These are phyloP conservation scores for Silene noctiflora DNA, from an alignment of 179 eudicot genomes.

Conservation along the genomic window DNA sequence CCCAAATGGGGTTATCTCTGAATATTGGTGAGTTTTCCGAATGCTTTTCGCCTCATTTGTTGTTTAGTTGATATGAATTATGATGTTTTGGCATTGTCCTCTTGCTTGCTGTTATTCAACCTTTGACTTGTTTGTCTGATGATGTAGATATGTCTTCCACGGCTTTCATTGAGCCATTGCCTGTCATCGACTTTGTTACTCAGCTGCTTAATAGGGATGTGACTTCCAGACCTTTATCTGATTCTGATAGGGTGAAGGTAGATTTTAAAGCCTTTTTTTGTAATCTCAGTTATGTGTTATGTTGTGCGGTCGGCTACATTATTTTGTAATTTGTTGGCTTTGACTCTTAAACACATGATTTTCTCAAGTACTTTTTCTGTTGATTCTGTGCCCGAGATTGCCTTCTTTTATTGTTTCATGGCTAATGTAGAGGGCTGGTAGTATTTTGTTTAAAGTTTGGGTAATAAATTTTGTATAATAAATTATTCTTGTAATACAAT, in stretches of 20 bases:
- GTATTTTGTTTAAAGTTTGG: not conserved
- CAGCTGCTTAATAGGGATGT: slow-evolving; percentile 68
- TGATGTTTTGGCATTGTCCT: not conserved
- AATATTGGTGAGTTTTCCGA: slow-evolving; percentile 57
- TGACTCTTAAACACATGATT: too few relatives aligned
- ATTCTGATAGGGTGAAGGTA: slow-evolving; percentile 93
- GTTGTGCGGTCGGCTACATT: not conserved
- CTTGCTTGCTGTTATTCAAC: not conserved
- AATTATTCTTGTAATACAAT: not conserved
- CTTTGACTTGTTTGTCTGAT: slow-evolving; percentile 5
- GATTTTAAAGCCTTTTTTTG: not conserved
- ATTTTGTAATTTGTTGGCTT: not conserved
- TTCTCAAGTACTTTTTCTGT: too few relatives aligned
- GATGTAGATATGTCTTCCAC: slow-evolving; percentile 98
- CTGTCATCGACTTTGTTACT: slow-evolving; percentile 76
- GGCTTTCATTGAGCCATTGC: slow-evolving; percentile 89
- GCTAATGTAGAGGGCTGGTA: not conserved
- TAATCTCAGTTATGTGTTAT: not conserved
- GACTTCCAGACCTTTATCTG: slow-evolving; percentile 71
- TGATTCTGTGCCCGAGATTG: not conserved
- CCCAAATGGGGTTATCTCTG: slow-evolving; percentile 94
- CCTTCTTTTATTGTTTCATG: not conserved
- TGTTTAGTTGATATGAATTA: not conserved
- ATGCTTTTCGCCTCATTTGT: not conserved
- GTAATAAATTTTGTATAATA: not conserved